These are phyloP conservation scores for Pseudoscleropodium purum DNA, from an alignment of 225 moss, liverwort and hornwort genomes.

Conservation along the genomic window DNA sequence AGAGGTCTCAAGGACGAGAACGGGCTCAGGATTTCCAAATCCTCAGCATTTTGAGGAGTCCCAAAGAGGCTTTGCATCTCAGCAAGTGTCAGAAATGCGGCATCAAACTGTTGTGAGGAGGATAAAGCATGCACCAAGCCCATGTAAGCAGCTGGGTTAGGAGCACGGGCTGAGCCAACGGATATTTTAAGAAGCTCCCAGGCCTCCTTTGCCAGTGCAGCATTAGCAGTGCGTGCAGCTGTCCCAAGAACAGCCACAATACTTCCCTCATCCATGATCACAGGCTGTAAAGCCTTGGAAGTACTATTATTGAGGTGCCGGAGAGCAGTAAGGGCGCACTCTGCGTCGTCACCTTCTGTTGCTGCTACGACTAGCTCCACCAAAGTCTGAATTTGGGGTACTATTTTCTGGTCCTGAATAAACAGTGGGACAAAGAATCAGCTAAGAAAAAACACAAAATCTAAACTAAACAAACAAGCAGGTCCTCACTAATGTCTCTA, in stretches of 20 bases:
- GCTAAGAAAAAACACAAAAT: neutral
- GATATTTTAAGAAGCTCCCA: slow-evolving; percentile 56
- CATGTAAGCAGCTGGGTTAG: slow-evolving; percentile 53
- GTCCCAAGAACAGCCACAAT: slow-evolving; percentile 58
- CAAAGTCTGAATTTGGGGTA: slow-evolving; percentile 52
- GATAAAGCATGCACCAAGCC: slow-evolving; percentile 74
- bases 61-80: slow-evolving; percentile 57
- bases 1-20: slow-evolving; percentile 78
- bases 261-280: slow-evolving; percentile 78
- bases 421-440: neutral
- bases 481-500: neutral
- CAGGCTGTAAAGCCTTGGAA: slow-evolving; percentile 11
- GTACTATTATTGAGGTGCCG: slow-evolving; percentile 23
- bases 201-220: slow-evolving; percentile 48
- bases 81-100: slow-evolving; percentile 46
- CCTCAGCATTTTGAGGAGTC: slow-evolving; percentile 24
- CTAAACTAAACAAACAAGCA: neutral
- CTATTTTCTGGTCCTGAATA: slow-evolving; percentile 45
- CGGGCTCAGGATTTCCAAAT: slow-evolving; percentile 70
- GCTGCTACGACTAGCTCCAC: slow-evolving; percentile 67
- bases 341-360: slow-evolving; percentile 69
- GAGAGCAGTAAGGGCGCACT: slow-evolving; percentile 59
- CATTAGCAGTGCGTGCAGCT: slow-evolving; percentile 63
- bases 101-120: slow-evolving; percentile 58
- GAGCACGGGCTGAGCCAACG: slow-evolving; percentile 20